Conservation (phyloP, 192 early-diverging fungal genomes). For the Geosiphon pyriformis region DNA sequence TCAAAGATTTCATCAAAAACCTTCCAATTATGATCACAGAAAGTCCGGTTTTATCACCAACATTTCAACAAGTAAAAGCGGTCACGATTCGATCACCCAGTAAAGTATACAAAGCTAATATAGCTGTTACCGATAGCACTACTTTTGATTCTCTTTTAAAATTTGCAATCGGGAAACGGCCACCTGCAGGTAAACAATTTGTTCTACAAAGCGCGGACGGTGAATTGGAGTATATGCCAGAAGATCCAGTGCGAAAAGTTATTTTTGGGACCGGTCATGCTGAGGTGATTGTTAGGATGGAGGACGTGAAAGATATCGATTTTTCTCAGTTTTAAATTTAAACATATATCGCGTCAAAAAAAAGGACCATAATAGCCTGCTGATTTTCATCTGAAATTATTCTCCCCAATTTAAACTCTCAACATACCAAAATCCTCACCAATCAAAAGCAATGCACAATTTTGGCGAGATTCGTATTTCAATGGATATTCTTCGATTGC, state of each 20-base stretch:
- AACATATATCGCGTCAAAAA: too few relatives aligned
- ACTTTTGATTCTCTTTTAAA: slow-evolving; percentile 15
- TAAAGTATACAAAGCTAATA: slow-evolving; percentile 16
- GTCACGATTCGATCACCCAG: slow-evolving; percentile 21
- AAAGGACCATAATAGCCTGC: too few relatives aligned
- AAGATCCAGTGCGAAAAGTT: slow-evolving; percentile 19
- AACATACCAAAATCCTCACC: too few relatives aligned
- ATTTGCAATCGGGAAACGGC: slow-evolving; percentile 18
- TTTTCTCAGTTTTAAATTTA: slow-evolving; percentile 19
- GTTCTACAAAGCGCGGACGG: slow-evolving; percentile 20
- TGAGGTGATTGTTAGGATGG: slow-evolving; percentile 18
- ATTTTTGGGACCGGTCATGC: slow-evolving; percentile 15
- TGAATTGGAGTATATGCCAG: slow-evolving; percentile 25
- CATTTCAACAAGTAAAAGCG: slow-evolving; percentile 18
- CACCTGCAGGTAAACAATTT: slow-evolving; percentile 23
- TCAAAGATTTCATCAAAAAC: too few relatives aligned
- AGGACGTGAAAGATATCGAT: slow-evolving; percentile 22
- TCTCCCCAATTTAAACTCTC: too few relatives aligned
- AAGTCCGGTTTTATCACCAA: slow-evolving; percentile 12
- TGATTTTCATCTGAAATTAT: too few relatives aligned
- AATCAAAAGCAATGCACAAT: too few relatives aligned
- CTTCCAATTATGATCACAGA: neutral
- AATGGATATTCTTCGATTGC: too few relatives aligned
- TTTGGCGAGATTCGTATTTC: too few relatives aligned
- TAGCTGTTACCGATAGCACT: slow-evolving; percentile 19